Base-by-base conservation (phyloP, 768 basidiomycete genomes). In the Boletellus sp. region DNA sequence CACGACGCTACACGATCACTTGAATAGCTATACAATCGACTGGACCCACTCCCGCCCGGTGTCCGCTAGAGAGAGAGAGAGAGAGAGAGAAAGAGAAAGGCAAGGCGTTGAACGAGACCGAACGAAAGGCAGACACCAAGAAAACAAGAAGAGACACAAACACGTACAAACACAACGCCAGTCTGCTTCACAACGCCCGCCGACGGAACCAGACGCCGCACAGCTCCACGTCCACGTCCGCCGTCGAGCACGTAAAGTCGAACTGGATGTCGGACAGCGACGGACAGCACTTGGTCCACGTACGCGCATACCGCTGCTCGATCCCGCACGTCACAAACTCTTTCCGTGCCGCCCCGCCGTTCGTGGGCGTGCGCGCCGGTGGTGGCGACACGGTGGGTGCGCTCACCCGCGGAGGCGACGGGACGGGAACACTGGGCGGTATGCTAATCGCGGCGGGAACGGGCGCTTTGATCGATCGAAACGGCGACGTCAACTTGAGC, bases 401-500 rank as follows among this genome's bases (percentile, higher is more conserved):
- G n/a, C n/a, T n/a, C 2, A 42, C 42, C 16, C 31, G 45, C 2
- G 49, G 16, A 16, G 48, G 45, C 1, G 64, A 56, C 9, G 64
- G 50, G 10, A 12, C 23, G 4, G 41, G 50, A 0, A 22, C 33
- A 16, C 53, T 35, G 2, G 55, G 22, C n/a, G 53, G 47, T 13
- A 47, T 10, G 19, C 38, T 45, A 5, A 45, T 19, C 3, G 54
- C 38, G 7, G n/a, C 4, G 3, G 54, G 67, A 3, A 50, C 23
- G 9, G 52, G 54, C 15, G 65, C 49, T 39, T 57, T 58, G 3
- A 64, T 52, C 2, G 65, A 63, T 8, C 66, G 66, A 50, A 61
- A 69, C 2, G 65, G 66, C 7, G 67, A 67, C 3, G 65, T 67
- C 39, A 67, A 24, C 39, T 67, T 67, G 47, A 67, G 67, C 15